Conservation (phyloP, 2,329 filamentous ascomycete species). For the Bertia moriformis region DNA sequence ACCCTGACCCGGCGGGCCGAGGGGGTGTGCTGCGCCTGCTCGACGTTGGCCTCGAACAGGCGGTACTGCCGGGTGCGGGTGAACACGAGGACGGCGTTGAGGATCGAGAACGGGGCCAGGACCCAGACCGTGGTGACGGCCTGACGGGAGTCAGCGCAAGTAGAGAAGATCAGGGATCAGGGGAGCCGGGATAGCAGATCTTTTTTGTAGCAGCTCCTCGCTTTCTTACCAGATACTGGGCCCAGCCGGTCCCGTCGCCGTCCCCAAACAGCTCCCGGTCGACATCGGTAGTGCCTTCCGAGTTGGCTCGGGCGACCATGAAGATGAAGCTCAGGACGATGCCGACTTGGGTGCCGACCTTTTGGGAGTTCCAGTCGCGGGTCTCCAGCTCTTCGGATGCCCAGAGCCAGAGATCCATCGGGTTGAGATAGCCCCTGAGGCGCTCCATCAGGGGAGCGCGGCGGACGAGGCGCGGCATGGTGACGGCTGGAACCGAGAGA, state of each 20-base stretch:
- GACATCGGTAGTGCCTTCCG: constrained; percentile 30
- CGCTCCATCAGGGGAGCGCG: constrained; percentile 66
- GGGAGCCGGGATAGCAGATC: constrained; percentile 6
- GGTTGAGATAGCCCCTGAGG: constrained; percentile 67
- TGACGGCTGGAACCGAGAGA: constrained; percentile 30
- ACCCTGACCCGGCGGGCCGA: constrained; percentile 81
- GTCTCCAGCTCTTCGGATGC: constrained; percentile 85
- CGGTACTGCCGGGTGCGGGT: constrained; percentile 73
- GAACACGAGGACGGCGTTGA: constrained; percentile 73
- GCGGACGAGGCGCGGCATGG: constrained; percentile 70
- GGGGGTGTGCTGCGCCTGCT: constrained; percentile 61
- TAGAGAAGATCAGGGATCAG: too few relatives aligned
- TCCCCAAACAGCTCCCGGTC: constrained; percentile 79
- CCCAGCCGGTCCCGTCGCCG: constrained; percentile 45
- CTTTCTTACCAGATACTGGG: constrained; percentile 38
- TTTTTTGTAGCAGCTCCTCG: too few relatives aligned
- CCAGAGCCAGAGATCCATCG: constrained; percentile 80
- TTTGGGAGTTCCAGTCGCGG: constrained; percentile 74
- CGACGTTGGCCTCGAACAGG: constrained; percentile 76
- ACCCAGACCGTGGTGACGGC: constrained; percentile 56
- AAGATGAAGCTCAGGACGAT: constrained; percentile 66
- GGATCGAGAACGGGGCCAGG: constrained; percentile 47
- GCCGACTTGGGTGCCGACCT: constrained; percentile 63
- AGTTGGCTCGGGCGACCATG: constrained; percentile 70
- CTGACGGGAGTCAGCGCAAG: constrained; percentile 36